phyloP scores from a whole-genome alignment of 2,329 filamentous ascomycete genomes.

The Leptoxyphium fumago region DNA sequence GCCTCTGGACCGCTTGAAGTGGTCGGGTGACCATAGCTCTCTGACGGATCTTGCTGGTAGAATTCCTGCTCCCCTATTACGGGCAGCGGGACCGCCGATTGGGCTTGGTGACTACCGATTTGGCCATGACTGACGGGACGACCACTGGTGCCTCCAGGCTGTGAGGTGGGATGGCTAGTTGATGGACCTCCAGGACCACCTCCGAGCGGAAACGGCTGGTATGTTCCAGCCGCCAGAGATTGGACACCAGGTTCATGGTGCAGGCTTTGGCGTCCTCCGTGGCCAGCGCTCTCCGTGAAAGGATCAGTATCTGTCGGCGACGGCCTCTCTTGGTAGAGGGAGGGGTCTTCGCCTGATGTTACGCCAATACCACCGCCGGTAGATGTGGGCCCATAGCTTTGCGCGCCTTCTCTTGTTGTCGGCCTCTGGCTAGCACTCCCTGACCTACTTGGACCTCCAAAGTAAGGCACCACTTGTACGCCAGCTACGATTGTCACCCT shows the following conservation, averaged over 20 bases:
- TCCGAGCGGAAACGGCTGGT: constrained; percentile 15
- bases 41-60: constrained; percentile 31
- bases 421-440: constrained; percentile 30
- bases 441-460: constrained; percentile 14
- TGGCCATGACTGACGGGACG: neutral
- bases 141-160: neutral
- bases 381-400: constrained; percentile 11
- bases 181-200: constrained; percentile 3
- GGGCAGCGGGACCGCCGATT: neutral
- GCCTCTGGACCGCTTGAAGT: constrained; percentile 1
- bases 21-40: constrained; percentile 16
- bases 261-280: constrained; percentile 16
- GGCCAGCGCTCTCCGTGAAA: constrained; percentile 36
- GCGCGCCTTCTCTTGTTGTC: constrained; percentile 21
- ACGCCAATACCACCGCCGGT: neutral
- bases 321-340: constrained; percentile 36
- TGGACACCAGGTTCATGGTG: constrained; percentile 24
- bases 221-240: constrained; percentile 17
- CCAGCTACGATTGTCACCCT: constrained; percentile 81
- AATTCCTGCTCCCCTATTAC: constrained; percentile 18
- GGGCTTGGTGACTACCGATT: constrained; percentile 2
- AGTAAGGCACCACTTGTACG: constrained; percentile 72
- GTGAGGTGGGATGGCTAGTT: constrained; percentile 13
- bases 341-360: constrained; percentile 22
- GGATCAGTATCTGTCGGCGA: constrained; percentile 48